Conservation (phyloP, 2,329 filamentous ascomycete genomes). For the Ophioceras dolichostomum region DNA sequence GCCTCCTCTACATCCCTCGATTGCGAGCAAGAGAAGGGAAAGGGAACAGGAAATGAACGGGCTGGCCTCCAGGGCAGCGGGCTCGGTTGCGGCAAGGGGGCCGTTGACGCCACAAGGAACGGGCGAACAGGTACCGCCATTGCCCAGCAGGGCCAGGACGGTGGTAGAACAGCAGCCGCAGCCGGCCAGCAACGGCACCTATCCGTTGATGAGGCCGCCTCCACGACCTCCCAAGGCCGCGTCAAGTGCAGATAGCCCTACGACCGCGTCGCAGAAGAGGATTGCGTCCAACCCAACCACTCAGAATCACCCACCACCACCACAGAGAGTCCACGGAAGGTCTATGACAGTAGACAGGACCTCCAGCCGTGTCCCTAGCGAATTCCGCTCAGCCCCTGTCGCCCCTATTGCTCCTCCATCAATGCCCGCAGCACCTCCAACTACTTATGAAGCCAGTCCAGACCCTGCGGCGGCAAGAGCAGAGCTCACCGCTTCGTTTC, state of each 20-base stretch:
- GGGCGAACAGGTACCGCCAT: conserved; percentile 30
- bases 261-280: conserved; percentile 23
- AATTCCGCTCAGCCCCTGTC: conserved; percentile 19
- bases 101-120: conserved; percentile 26
- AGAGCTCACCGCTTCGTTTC: conserved; percentile 53
- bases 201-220: conserved; percentile 5
- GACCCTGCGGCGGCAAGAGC: conserved; percentile 32
- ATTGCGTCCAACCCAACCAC: conserved; percentile 31
- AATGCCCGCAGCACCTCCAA: conserved; percentile 6
- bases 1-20: conserved; percentile 37
- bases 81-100: conserved; percentile 11
- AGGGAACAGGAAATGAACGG: conserved; percentile 30
- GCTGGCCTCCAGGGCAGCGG: conserved; percentile 6
- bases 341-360: conserved; percentile 37
- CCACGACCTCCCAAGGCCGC: conserved; percentile 7
- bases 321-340: conserved; percentile 29
- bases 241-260: too few species aligned
- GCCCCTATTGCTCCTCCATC: not conserved
- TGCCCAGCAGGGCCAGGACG: conserved; percentile 35
- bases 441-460: too few species aligned
- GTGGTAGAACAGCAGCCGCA: conserved; percentile 18
- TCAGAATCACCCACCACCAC: conserved; percentile 25
- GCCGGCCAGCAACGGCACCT: conserved; percentile 8
- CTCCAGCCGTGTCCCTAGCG: conserved; percentile 22
- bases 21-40: conserved; percentile 30